phyloP scores from a whole-genome alignment of 352 stramenopile species.

The Phytophthora boehmeriae region DNA sequence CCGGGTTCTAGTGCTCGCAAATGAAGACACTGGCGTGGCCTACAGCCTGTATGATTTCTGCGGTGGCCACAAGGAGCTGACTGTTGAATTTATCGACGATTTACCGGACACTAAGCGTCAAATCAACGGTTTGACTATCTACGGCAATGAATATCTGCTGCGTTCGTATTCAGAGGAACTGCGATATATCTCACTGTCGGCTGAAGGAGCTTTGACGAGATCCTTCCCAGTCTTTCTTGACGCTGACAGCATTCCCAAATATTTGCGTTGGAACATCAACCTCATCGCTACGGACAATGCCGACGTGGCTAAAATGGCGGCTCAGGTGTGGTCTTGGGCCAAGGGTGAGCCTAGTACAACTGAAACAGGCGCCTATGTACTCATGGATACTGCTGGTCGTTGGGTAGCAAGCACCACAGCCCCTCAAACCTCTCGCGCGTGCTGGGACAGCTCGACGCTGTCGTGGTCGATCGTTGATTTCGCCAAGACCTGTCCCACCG shows the following conservation, averaged over 20 bases:
- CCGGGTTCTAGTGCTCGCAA: constrained; percentile 48
- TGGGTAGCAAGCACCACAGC: constrained; percentile 41
- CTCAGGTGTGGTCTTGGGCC: constrained; percentile 63
- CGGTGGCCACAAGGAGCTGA: constrained; percentile 37
- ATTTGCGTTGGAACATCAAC: constrained; percentile 62
- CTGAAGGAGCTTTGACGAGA: constrained; percentile 28
- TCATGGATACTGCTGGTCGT: constrained; percentile 44
- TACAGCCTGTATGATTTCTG: constrained; percentile 51
- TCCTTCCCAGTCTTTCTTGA: constrained; percentile 41
- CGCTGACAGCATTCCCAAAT: constrained; percentile 48
- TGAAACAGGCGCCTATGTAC: constrained; percentile 24
- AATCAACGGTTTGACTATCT: constrained; percentile 53
- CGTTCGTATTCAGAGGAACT: constrained; percentile 57
- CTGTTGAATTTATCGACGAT: constrained; percentile 45
- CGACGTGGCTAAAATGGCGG: constrained; percentile 58
- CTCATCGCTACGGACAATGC: constrained; percentile 54
- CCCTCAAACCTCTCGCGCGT: constrained; percentile 37
- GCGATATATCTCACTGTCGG: constrained; percentile 55
- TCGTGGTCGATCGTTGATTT: constrained; percentile 48
- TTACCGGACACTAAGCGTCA: constrained; percentile 41
- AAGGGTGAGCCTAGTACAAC: constrained; percentile 50
- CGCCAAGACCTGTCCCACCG: constrained; percentile 27
- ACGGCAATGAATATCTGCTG: constrained; percentile 50
- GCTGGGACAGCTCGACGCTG: constrained; percentile 40
- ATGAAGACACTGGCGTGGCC: constrained; percentile 41